Base-by-base conservation (phyloP, 176 grass and related monocot species). In the Tillandsia fasciculata region DNA sequence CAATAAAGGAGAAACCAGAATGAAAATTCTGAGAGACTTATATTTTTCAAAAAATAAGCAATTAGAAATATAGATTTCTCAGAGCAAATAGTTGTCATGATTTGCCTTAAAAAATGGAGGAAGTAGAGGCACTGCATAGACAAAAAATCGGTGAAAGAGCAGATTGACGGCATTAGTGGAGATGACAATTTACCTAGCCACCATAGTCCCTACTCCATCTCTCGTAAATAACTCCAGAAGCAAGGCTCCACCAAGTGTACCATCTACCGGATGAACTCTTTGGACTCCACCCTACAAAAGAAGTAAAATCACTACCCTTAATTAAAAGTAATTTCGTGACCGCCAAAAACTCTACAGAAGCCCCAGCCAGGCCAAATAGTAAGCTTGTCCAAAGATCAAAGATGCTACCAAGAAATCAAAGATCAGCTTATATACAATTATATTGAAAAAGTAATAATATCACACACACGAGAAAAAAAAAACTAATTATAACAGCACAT, bases 211-310 rank as follows among this genome's bases (percentile, higher is more conserved):
- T 1, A 80, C 86, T 68, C 92, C 92, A 83, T 96, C 88, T 88
- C 88, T 89, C 18, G 92, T 89, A 73, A 92, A 92, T 81, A 96
- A 65, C 80, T 96, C 92, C 47, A 96, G 70, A 76, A 96, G 73
- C 69, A 96, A 85, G n/a, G 88, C 76, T 64, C 92, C 92, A 27
- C 78, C 83, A 77, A 88, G 83, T 78, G 83, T 96, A 33, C 92
- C 92, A 78, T 96, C 92, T 77, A 96, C 75, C 42, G 92, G 83
- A 85, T 96, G 92, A 61, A 96, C 92, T 87, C 92, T 87, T 75
- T 92, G 88, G 17, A 96, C 92, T 64, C 92, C 92, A 66, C 92
- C 92, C 92, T 96, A 20, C 28, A 12, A 77, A 66, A 69, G 26
- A 17, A 27, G 49, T 15, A n/a, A 53, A 33, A 56, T 28, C 17